Evolutionary conservation across 495 filamentous ascomycete genomes (phyloP).

Genomic region (Neurospora terricola): DNA sequence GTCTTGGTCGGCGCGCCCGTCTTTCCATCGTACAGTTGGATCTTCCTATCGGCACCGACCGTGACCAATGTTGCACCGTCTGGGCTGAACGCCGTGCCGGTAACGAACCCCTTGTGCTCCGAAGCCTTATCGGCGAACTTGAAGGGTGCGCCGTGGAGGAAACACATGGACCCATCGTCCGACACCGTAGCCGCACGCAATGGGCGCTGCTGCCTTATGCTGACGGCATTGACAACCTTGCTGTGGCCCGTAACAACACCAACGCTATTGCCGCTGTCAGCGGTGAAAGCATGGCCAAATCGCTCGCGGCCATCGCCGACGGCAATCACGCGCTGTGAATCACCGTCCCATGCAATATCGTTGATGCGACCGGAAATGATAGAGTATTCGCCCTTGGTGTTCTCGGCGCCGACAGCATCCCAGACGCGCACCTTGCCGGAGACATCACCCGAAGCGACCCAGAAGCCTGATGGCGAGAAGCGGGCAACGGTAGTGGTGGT

Average conservation of each 20-base stretch:
- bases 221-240: conserved; percentile 79
- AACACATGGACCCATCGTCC: conserved; percentile 81
- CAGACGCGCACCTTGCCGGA: conserved; percentile 79
- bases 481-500: conserved; percentile 80
- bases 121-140: conserved; percentile 71
- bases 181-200: conserved; percentile 82
- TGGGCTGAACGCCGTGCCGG: conserved; percentile 82
- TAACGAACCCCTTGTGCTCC: conserved; percentile 81
- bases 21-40: conserved; percentile 93
- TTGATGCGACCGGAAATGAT: conserved; percentile 94
- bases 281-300: conserved; percentile 89
- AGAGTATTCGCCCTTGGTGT: conserved; percentile 75
- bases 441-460: conserved; percentile 86
- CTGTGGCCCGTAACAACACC: conserved; percentile 89
- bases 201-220: conserved; percentile 80
- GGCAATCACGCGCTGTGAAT: conserved; percentile 90
- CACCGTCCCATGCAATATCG: conserved; percentile 94
- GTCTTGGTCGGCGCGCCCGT: conserved; percentile 71
- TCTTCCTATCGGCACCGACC: conserved; percentile 78
- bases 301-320: conserved; percentile 91
- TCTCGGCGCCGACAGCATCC: conserved; percentile 61
- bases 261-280: conserved; percentile 90
- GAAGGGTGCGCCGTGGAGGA: conserved; percentile 89
- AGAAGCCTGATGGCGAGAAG: conserved; percentile 91
- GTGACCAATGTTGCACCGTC: conserved; percentile 77